These are phyloP conservation scores for Diaporthe sp. DNA, from an alignment of 2,329 filamentous ascomycete species.

Conservation along the genomic window DNA sequence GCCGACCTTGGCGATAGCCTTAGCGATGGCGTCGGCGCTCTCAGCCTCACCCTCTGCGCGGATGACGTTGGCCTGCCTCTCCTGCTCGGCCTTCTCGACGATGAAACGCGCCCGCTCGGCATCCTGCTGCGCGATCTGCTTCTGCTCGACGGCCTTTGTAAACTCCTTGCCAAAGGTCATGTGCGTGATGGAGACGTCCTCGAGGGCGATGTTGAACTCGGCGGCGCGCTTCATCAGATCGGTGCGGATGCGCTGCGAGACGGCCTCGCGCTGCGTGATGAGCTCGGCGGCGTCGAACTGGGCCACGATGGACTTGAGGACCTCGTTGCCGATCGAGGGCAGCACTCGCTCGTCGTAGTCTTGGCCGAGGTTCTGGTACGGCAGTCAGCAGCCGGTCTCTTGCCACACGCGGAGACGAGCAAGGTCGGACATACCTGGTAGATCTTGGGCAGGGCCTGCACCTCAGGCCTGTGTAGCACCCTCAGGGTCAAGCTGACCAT, in stretches of 20 bases:
- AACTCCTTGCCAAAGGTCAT: constrained; percentile 99
- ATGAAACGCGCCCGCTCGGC: constrained; percentile 97
- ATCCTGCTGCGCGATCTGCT: constrained; percentile 99
- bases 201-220: constrained; percentile 99
- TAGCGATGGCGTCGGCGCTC: constrained; percentile 93
- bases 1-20: constrained; percentile 91
- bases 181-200: constrained; percentile 99
- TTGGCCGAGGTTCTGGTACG: constrained; percentile 84
- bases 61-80: constrained; percentile 98
- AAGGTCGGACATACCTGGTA: constrained; percentile 79
- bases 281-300: constrained; percentile 98
- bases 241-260: constrained; percentile 91
- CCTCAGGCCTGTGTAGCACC: constrained; percentile 93
- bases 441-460: constrained; percentile 93
- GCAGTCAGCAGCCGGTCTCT: constrained; percentile 20
- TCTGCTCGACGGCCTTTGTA: constrained; percentile 98
- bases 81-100: constrained; percentile 98
- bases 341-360: constrained; percentile 99
- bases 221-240: constrained; percentile 92
- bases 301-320: constrained; percentile 97
- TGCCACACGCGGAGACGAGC: not conserved
- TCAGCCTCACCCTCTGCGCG: constrained; percentile 97
- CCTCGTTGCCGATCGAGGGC: constrained; percentile 98
- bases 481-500: constrained; percentile 99
- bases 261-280: constrained; percentile 98